Percentiles rank a stretch among this genome's conserved stretches.
Evolutionary conservation across 192 early-diverging fungal genomes (phyloP).

Genomic region (Gigaspora rosea): DNA sequence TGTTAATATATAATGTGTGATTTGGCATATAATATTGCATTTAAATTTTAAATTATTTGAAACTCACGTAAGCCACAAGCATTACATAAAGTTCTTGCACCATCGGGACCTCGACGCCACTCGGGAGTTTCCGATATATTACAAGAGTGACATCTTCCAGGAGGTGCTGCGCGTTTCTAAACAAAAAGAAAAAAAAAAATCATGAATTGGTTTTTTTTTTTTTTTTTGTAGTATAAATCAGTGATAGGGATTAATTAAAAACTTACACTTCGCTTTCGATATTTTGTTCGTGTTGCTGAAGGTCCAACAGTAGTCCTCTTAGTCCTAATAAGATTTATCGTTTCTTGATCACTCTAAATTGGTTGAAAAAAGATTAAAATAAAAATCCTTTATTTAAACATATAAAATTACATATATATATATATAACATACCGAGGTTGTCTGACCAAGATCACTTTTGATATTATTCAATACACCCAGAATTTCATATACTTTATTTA

Average conservation of each 20-base stretch:
- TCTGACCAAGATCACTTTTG: neutral
- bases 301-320: constrained; percentile 1
- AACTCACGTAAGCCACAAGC: constrained; percentile 90
- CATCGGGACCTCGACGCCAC: constrained; percentile 95
- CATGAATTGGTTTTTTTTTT: neutral
- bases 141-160: constrained; percentile 75
- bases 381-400: neutral
- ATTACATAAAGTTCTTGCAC: constrained; percentile 91
- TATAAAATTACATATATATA: neutral
- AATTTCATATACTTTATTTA: constrained; percentile 1
- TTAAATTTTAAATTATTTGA: neutral
- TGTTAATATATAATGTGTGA: neutral
- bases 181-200: neutral
- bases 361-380: neutral
- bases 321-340: constrained; percentile 13
- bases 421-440: neutral
- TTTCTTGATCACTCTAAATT: constrained; percentile 3
- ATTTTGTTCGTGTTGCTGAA: constrained; percentile 19
- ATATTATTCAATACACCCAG: neutral
- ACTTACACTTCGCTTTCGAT: constrained; percentile 22
- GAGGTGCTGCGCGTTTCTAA: constrained; percentile 58
- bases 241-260: neutral
- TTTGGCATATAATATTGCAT: neutral
- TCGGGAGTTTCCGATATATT: constrained; percentile 88
- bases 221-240: neutral